Evolutionary conservation across 148 eudicot species (phyloP), one percentile per base, ranked within the genome.

Genomic region (Rheum nobile): DNA sequence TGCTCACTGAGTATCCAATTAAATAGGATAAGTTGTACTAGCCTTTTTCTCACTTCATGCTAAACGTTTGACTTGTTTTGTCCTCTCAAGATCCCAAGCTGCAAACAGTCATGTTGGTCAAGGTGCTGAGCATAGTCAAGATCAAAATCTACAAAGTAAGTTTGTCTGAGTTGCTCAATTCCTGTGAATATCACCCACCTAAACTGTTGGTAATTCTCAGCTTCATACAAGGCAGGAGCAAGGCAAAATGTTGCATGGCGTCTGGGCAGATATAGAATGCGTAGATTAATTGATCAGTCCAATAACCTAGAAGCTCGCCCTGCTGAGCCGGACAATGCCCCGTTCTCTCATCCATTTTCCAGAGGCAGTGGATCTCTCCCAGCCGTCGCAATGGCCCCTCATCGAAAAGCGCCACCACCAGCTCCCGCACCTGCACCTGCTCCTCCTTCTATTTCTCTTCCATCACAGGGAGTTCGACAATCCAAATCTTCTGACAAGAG

Each of bases 281-380:
- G 99, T 48, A 83, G 67, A 75, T 79, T 92, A 76, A 84, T 72
- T 79, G 91, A 90, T 79, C 86, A 89, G 81, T 81, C 97, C 26
- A 84, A 79, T 70, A 93, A 96, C 73, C 84, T 96, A 10, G 85
- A 83, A 69, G 97, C 92, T 77, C 48, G 79, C 43, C 85, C 89
- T 31, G 74, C 82, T 61, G 77, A 71, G 42, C 77, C 21, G 34
- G 80, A 61, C 57, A 44, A 52, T 21, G 85, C 83, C 13, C 70
- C 77, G 46, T 31, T 32, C 76, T 71, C 88, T 67, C 44, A 77
- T 54, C 90, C 95, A 50, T 76, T 78, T 75, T 76, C 77, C 57
- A 83, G 84, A 73, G 89, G 99, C 68, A 96, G 99, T 68, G 99
- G 99, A 17, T 84, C 97, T 65, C 90, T 86, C 72, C 88, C 97